Conservation (phyloP, 2,329 filamentous ascomycete species). For the Emmonsiellopsis sp. region DNA sequence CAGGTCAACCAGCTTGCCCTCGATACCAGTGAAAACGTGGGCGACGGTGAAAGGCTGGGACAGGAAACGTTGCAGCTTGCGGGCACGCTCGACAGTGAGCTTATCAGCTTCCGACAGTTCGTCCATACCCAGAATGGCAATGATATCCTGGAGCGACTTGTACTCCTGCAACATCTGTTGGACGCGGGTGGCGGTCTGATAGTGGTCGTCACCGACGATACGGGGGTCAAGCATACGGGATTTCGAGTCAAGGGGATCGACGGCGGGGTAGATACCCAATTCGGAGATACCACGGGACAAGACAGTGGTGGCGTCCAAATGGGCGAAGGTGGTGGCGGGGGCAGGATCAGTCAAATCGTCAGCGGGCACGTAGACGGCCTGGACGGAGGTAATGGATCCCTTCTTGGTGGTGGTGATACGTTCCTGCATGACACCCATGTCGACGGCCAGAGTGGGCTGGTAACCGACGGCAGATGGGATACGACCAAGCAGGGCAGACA, state of each 20-base stretch:
- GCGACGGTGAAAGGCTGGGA: slow-evolving; percentile 95
- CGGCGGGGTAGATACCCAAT: slow-evolving; percentile 99
- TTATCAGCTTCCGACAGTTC: slow-evolving; percentile 98
- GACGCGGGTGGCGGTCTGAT: slow-evolving; percentile 85
- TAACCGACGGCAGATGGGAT: slow-evolving; percentile 99
- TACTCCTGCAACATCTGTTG: slow-evolving; percentile 99
- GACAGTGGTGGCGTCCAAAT: slow-evolving; percentile 99
- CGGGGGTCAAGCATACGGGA: slow-evolving; percentile 99
- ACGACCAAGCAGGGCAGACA: slow-evolving; percentile 98
- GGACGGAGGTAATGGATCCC: slow-evolving; percentile 99
- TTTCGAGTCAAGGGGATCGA: slow-evolving; percentile 99
- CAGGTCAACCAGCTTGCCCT: slow-evolving; percentile 93
- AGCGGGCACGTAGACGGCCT: slow-evolving; percentile 99
- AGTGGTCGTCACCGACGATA: slow-evolving; percentile 97
- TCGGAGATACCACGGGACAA: slow-evolving; percentile 99
- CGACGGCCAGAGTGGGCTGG: slow-evolving; percentile 95
- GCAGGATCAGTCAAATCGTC: slow-evolving; percentile 99
- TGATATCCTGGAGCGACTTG: slow-evolving; percentile 99
- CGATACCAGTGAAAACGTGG: slow-evolving; percentile 66
- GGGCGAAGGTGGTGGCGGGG: slow-evolving; percentile 97
- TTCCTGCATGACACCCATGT: slow-evolving; percentile 99
- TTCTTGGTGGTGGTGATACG: slow-evolving; percentile 99
- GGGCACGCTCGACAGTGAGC: slow-evolving; percentile 99
- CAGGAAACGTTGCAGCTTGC: slow-evolving; percentile 99
- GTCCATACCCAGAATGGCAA: slow-evolving; percentile 99